Evolutionary conservation across 2,329 filamentous ascomycete species (phyloP).

Genomic region (Claviceps fusiformis): DNA sequence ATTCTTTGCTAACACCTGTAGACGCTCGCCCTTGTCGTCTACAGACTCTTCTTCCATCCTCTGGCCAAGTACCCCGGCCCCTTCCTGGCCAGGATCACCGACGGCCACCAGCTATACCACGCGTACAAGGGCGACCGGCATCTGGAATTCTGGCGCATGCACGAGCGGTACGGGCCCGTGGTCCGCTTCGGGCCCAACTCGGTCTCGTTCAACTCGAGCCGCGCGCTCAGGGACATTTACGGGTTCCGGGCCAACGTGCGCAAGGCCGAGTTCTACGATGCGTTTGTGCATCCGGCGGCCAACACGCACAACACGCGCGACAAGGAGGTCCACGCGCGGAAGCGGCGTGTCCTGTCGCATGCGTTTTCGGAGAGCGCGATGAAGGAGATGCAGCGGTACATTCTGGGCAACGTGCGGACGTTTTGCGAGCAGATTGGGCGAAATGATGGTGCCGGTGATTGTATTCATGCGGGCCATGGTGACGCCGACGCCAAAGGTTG

Average conservation of each 20-base stretch:
- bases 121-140: conserved; percentile 64
- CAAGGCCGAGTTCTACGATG: conserved; percentile 62
- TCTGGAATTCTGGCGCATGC: conserved; percentile 56
- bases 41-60: conserved; percentile 50
- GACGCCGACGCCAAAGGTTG: conserved; percentile 39
- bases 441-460: too few species aligned
- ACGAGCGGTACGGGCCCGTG: conserved; percentile 55
- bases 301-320: conserved; percentile 64
- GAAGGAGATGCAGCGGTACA: conserved; percentile 54
- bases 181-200: conserved; percentile 71
- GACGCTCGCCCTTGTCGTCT: conserved; percentile 31
- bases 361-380: conserved; percentile 55
- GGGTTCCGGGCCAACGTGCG: conserved; percentile 48
- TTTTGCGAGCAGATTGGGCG: conserved; percentile 46
- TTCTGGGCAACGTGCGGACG: conserved; percentile 50
- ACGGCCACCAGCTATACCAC: conserved; percentile 55
- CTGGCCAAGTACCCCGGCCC: conserved; percentile 53
- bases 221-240: conserved; percentile 54
- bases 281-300: conserved; percentile 55
- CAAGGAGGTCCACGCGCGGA: conserved; percentile 54
- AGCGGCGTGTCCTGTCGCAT: conserved; percentile 57
- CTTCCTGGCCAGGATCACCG: conserved; percentile 47
- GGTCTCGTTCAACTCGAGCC: conserved; percentile 61
- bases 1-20: conserved; percentile 9
- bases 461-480: conserved; percentile 16